Conservation (phyloP, 371 early-diverging fungal species). For the Mucor ambiguus region DNA sequence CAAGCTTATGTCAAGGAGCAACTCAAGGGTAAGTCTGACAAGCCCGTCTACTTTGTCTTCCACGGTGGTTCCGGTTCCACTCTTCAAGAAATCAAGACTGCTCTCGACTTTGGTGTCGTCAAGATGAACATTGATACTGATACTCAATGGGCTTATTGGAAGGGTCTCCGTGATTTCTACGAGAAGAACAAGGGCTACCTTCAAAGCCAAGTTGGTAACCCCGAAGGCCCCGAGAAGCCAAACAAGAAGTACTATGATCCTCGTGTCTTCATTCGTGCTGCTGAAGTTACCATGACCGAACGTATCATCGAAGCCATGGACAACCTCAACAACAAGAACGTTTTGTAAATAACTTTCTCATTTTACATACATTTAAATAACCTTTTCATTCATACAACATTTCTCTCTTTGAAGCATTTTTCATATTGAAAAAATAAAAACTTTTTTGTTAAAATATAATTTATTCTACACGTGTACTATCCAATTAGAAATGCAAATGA, state of each 20-base stretch:
- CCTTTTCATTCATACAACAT: conserved; percentile 7
- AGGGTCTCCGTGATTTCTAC: conserved; percentile 74
- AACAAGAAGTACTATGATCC: conserved; percentile 97
- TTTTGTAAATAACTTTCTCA: conserved; percentile 57
- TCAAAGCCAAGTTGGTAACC: conserved; percentile 90
- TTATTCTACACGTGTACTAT: not conserved
- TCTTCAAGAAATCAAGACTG: conserved; percentile 77
- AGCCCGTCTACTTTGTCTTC: conserved; percentile 93
- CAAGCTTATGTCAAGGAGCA: conserved; percentile 80
- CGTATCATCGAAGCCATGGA: conserved; percentile 80
- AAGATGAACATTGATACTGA: conserved; percentile 93
- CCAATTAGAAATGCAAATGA: conserved; percentile 5
- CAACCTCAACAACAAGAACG: conserved; percentile 75
- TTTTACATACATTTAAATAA: conserved; percentile 3
- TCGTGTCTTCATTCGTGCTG: conserved; percentile 86
- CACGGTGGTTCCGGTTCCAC: conserved; percentile 95
- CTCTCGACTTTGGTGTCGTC: conserved; percentile 82
- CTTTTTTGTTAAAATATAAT: conserved; percentile 3
- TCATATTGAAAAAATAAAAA: conserved; percentile 1
- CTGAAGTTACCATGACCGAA: conserved; percentile 80
- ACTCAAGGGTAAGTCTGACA: conserved; percentile 52
- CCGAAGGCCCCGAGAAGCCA: conserved; percentile 88
- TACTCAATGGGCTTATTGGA: conserved; percentile 85
- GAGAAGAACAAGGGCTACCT: conserved; percentile 77
- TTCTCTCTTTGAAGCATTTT: conserved; percentile 6